Percentiles rank a stretch among this genome's conserved stretches.
Evolutionary conservation across 2,329 filamentous ascomycete species (phyloP).

Genomic region (Xylaria sp.): DNA sequence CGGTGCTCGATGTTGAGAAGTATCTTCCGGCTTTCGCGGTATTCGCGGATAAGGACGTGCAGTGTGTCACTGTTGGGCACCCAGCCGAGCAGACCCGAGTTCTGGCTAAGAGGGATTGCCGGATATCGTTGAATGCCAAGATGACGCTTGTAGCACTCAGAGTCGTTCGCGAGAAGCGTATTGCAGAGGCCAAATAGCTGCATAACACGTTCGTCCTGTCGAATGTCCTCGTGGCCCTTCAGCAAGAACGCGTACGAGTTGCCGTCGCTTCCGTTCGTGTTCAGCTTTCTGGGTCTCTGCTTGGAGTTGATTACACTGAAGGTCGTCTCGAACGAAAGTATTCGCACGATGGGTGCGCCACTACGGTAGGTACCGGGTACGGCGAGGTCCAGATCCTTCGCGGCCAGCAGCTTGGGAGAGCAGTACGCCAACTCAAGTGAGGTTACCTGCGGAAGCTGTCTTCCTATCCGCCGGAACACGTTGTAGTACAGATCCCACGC

Average conservation of each 20-base stretch:
- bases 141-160: conserved; percentile 95
- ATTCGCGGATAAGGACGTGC: conserved; percentile 95
- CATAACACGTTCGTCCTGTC: conserved; percentile 99
- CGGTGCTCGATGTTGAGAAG: conserved; percentile 98
- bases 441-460: conserved; percentile 90
- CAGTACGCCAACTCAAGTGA: conserved; percentile 95
- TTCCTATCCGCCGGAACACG: conserved; percentile 92
- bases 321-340: conserved; percentile 86
- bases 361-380: conserved; percentile 95
- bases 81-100: conserved; percentile 93
- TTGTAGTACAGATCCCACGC: conserved; percentile 99
- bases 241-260: conserved; percentile 84
- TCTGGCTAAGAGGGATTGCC: conserved; percentile 95
- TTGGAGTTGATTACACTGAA: conserved; percentile 95
- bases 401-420: conserved; percentile 87
- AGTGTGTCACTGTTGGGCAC: conserved; percentile 97
- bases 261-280: conserved; percentile 86
- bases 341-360: conserved; percentile 75
- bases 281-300: conserved; percentile 89
- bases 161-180: conserved; percentile 88
- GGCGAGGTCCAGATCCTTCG: conserved; percentile 84
- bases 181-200: conserved; percentile 98
- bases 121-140: conserved; percentile 95
- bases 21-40: conserved; percentile 95
- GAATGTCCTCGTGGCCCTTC: conserved; percentile 99